These are phyloP conservation scores for Quercus tomentella DNA, from an alignment of 331 rosid species.

Conservation along the genomic window DNA sequence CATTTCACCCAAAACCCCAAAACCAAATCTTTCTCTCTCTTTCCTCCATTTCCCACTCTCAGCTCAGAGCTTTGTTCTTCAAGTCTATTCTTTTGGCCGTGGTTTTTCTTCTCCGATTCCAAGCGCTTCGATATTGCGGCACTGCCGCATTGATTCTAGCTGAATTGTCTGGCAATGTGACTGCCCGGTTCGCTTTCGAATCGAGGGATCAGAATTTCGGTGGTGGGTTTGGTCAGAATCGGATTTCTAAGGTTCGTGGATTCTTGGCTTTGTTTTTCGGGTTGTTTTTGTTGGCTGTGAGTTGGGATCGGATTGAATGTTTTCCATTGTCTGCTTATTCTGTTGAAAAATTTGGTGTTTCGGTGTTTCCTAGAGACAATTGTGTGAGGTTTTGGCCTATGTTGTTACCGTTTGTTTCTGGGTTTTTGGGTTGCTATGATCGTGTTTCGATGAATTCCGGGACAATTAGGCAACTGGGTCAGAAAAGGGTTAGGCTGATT, in stretches of 20 bases:
- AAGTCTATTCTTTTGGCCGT: constrained; percentile 67
- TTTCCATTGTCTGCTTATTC: constrained; percentile 55
- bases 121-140: constrained; percentile 80
- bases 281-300: constrained; percentile 54
- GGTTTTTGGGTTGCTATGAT: constrained; percentile 69
- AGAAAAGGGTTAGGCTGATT: constrained; percentile 53
- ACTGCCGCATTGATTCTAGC: constrained; percentile 91
- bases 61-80: constrained; percentile 34
- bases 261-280: constrained; percentile 49
- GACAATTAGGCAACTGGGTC: constrained; percentile 53
- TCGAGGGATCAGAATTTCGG: constrained; percentile 15
- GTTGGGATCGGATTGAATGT: constrained; percentile 81
- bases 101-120: constrained; percentile 76
- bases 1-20: constrained; percentile 33
- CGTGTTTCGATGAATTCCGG: constrained; percentile 56
- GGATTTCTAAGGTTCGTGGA: constrained; percentile 53
- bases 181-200: constrained; percentile 43
- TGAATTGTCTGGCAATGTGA: constrained; percentile 63
- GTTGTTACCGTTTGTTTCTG: constrained; percentile 78
- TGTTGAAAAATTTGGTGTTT: constrained; percentile 27
- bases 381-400: constrained; percentile 74
- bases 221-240: constrained; percentile 11
- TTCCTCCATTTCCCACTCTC: constrained; percentile 38
- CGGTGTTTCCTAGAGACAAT: constrained; percentile 32
- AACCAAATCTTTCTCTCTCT: constrained; percentile 36